phyloP scores from a whole-genome alignment of 2,329 filamentous ascomycete species.

The Sarocladium oryzae region DNA sequence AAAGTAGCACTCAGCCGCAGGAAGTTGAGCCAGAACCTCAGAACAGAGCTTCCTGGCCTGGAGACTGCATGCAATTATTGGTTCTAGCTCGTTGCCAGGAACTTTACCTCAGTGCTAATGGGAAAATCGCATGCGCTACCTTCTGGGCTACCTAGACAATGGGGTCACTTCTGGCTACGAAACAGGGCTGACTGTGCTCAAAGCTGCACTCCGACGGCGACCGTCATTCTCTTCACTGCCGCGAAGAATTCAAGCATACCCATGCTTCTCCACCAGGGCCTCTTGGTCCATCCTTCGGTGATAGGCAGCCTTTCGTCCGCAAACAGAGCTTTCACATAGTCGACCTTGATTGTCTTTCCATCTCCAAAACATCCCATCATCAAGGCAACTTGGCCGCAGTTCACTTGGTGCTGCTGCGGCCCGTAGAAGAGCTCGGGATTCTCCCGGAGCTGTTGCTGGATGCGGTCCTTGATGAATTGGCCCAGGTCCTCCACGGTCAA shows the following conservation, averaged over 20 bases:
- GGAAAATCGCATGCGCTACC: too few species aligned
- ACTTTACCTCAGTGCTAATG: too few species aligned
- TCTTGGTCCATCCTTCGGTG: slow-evolving; percentile 16
- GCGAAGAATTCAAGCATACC: slow-evolving; percentile 15
- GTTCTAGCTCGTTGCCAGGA: too few species aligned
- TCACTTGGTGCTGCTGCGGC: slow-evolving; percentile 9
- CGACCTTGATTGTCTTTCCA: slow-evolving; percentile 10
- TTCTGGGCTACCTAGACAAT: too few species aligned
- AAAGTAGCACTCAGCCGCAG: too few species aligned
- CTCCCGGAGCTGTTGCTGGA: slow-evolving; percentile 10
- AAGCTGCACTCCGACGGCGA: slow-evolving; percentile 7
- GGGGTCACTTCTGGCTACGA: too few species aligned
- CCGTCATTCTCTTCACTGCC: slow-evolving; percentile 6
- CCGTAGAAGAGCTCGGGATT: slow-evolving; percentile 9
- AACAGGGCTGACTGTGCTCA: neutral
- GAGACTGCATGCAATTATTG: too few species aligned
- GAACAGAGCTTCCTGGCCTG: too few species aligned
- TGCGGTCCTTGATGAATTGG: slow-evolving; percentile 13
- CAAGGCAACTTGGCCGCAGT: slow-evolving; percentile 10
- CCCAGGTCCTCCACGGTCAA: slow-evolving; percentile 14
- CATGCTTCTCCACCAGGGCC: slow-evolving; percentile 17
- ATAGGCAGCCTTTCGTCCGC: slow-evolving; percentile 17
- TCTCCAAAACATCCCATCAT: slow-evolving; percentile 12
- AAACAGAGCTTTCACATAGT: slow-evolving; percentile 17
- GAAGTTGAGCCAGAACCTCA: too few species aligned